Percentiles rank a stretch among this genome's conserved stretches.
phyloP scores from a whole-genome alignment of 768 basidiomycete species.

The Phallus indusiatus region DNA sequence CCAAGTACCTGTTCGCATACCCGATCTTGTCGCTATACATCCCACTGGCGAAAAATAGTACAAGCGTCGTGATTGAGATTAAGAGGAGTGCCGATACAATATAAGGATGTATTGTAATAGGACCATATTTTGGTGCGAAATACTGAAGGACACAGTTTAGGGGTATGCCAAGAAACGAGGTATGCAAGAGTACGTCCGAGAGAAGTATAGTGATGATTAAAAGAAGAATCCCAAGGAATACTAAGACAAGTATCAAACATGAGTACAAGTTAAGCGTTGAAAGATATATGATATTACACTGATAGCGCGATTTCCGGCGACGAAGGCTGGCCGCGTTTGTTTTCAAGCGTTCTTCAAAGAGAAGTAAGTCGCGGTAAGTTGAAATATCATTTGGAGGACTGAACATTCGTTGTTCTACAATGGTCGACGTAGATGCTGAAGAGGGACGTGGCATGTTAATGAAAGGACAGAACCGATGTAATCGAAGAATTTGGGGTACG shows the following conservation, averaged over 20 bases:
- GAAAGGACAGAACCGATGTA: not conserved
- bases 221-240: slow-evolving; percentile 65
- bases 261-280: slow-evolving; percentile 11
- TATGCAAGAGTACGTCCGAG: slow-evolving; percentile 64
- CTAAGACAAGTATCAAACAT: slow-evolving; percentile 31
- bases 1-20: slow-evolving; percentile 84
- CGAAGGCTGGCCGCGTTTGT: slow-evolving; percentile 79
- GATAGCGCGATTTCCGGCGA: slow-evolving; percentile 72
- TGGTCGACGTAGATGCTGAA: not conserved
- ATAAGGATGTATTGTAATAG: slow-evolving; percentile 57
- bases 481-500: too few species aligned
- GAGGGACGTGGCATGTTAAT: not conserved
- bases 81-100: slow-evolving; percentile 72
- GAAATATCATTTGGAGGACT: slow-evolving; percentile 63
- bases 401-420: slow-evolving; percentile 22
- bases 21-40: slow-evolving; percentile 95
- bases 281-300: slow-evolving; percentile 37
- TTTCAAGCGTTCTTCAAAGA: slow-evolving; percentile 96
- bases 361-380: slow-evolving; percentile 79
- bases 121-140: slow-evolving; percentile 39
- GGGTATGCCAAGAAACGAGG: slow-evolving; percentile 56
- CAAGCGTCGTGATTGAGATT: slow-evolving; percentile 81
- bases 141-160: slow-evolving; percentile 43
- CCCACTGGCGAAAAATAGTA: slow-evolving; percentile 92
- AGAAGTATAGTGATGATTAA: slow-evolving; percentile 61